Evolutionary conservation across 306 rosid species (phyloP), one percentile per base, ranked within the genome.

Genomic region (Pueraria montana): DNA sequence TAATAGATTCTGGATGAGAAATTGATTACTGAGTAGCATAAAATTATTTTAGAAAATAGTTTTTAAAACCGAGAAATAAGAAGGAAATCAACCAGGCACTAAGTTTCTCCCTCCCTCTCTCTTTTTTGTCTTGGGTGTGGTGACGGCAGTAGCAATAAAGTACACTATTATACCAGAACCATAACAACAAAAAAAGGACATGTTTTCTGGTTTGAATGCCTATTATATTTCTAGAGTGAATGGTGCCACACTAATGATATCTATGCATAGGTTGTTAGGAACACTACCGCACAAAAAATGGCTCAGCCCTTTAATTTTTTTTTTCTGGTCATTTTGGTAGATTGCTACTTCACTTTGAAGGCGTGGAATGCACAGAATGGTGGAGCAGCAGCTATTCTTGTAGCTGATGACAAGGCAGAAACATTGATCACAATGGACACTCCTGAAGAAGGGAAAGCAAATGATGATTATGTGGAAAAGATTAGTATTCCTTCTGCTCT

Each of bases 351-450:
- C 90, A 96, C 99, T 68, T 78, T 91, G 86, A 96, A 96, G 96
- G 99, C 99, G 0, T 92, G 98, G 99, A 96, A 92, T 72, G 97
- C 98, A 16, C 99, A 96, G 91, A 91, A 90, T 11, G 96, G 88
- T 55, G 99, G 99, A 83, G 99, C 98, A 24, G 99, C 97, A 0
- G 99, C 99, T 55, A 83, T 96, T 84, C 93, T 96, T 75, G 99
- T 96, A 69, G 97, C 94, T n/a, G 98, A 96, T 83, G 86, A 93
- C 89, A 87, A 66, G 82, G 32, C 18, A 36, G 99, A 96, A 73
- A 87, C 87, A 23, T 87, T 96, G 77, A 93, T 96, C 80, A 96
- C 99, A 61, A 96, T 96, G 99, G 99, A 96, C 88, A 92, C 90
- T 80, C 98, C 99, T 12, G 98, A 96, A 83, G 92, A 89, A 80